Base-by-base conservation (phyloP, 2,329 filamentous ascomycete species). In the Xylaria sp. region DNA sequence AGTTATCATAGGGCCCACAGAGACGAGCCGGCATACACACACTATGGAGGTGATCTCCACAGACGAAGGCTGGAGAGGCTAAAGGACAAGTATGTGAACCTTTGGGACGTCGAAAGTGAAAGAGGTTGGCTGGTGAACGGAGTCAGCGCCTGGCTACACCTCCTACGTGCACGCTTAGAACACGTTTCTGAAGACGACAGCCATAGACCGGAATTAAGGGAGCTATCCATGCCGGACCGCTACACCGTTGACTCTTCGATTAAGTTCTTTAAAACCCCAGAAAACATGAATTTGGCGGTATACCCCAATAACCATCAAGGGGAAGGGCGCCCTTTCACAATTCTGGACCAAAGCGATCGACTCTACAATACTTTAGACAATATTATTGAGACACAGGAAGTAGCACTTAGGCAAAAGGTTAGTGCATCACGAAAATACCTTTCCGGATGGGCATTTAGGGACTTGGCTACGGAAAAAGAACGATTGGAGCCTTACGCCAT, bases 91-190 rank as follows among this genome's bases (percentile, higher is more conserved):
- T 19, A 39, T 19, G 42, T 65, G 17, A 6, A 27, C 21, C 19
- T 65, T n/a, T 65, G 63, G 63, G 63, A 65, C 42, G 63, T 47
- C 1, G 51, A 17, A 7, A 24, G 47, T n/a, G 24, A 65, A 27
- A 12, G 50, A 8, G 63, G 63, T 0, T 65, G 63, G 63, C 30
- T 65, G 11, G 30, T 65, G 3, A 61, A 65, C 42, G 63, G 63
- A 7, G 17, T 47, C 1, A 56, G 50, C 17, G 63, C 57, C 6
- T 36, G 30, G 14, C n/a, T 56, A 32, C 57, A 65, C 17, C 14
- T 65, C 1, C n/a, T 65, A 30, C 56, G 57, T 12, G 63, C 57
- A 19, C 34, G 24, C n/a, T 12, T 65, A 30, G 36, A 27, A 6
- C 63, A 65, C 30, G 19, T 36, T 17, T 36, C 9, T 14, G 47